Base-by-base conservation (phyloP, 208 protist species). In the Sergeia podlipaevii region DNA sequence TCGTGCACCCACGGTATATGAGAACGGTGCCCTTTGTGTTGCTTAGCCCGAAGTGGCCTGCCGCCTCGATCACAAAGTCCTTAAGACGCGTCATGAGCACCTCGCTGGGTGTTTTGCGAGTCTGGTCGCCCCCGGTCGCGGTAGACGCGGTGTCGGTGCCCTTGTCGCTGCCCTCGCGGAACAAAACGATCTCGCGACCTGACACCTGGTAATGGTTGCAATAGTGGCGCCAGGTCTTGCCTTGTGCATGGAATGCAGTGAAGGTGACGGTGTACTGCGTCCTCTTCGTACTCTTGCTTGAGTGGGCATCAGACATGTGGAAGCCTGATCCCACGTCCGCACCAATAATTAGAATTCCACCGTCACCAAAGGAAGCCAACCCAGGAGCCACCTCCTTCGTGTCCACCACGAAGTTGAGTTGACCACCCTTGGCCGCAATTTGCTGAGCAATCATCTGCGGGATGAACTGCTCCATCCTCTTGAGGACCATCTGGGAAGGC, bases 391-490 rank as follows among this genome's bases (percentile, higher is more conserved):
- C 30, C 32, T 81, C 65, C 20, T 33, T 39, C 2, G 60, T 29
- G 39, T 81, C 62, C 20, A 65, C 21, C 3, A 81, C 60, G 24
- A 65, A 80, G 64, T 71, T 77, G 17, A 86, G 54, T 20, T 65
- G 57, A 1, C 74, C 74, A 15, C 60, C 39, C 57, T 86, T 86
- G 13, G 74, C 78, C 20, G 53, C 46, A 13, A 85, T 52, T 57
- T 85, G 78, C 60, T 85, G 78, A 30, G 70, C 59, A 30, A 85
- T 67, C 55, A 76, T 76, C 39, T 73, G 52, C 32, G 73, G 62
- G 26, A 81, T 70, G 43, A 49, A 58, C 24, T 37, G 39, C 33
- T 54, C 42, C 15, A 74, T 48, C 30, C 71, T 37, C 23, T 57
- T 59, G 17, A 49, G 65, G 23, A 76, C 61, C 72, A 85, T 65